These are phyloP conservation scores for Starmerella gropengiesseri DNA, from an alignment of 805 yeast genomes.

Conservation along the genomic window DNA sequence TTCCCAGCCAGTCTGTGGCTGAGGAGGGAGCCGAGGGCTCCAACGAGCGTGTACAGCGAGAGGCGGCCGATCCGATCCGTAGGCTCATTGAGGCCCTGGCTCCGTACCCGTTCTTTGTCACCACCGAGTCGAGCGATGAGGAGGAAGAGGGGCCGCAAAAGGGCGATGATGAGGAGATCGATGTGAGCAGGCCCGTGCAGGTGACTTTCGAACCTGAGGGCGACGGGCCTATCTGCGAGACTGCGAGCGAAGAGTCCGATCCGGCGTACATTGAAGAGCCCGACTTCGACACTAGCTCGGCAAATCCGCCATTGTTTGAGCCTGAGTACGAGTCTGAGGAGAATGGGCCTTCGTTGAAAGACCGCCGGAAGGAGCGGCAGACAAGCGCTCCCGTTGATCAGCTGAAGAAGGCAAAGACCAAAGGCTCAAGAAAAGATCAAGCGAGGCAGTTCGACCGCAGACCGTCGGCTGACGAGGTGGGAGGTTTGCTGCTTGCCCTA, in stretches of 20 bases:
- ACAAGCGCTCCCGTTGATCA: constrained; percentile 2
- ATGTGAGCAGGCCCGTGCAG: neutral
- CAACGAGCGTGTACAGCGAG: neutral
- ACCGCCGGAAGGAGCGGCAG: constrained; percentile 12
- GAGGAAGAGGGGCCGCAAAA: constrained; percentile 1
- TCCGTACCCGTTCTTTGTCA: constrained; percentile 11
- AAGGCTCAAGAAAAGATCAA: neutral
- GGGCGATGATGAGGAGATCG: neutral
- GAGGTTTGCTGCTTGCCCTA: constrained; percentile 5
- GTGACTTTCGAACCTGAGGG: neutral
- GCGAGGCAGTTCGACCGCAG: too few species aligned
- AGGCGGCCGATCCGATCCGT: constrained; percentile 10
- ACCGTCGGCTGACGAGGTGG: constrained; percentile 4
- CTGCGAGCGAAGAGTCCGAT: constrained; percentile 15
- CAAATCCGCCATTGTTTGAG: constrained; percentile 1
- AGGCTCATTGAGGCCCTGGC: constrained; percentile 14
- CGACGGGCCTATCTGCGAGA: constrained; percentile 17
- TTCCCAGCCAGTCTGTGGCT: neutral
- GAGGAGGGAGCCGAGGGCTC: neutral
- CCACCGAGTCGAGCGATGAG: constrained; percentile 18
- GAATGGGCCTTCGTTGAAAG: constrained; percentile 1
- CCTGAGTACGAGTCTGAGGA: constrained; percentile 1
- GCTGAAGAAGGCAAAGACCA: constrained; percentile 7
- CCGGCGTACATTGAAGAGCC: constrained; percentile 7
- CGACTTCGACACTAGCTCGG: constrained; percentile 4